Percentiles rank a stretch among this genome's conserved stretches.
Evolutionary conservation across 495 filamentous ascomycete species (phyloP).

Genomic region (Apodospora peruviana): DNA sequence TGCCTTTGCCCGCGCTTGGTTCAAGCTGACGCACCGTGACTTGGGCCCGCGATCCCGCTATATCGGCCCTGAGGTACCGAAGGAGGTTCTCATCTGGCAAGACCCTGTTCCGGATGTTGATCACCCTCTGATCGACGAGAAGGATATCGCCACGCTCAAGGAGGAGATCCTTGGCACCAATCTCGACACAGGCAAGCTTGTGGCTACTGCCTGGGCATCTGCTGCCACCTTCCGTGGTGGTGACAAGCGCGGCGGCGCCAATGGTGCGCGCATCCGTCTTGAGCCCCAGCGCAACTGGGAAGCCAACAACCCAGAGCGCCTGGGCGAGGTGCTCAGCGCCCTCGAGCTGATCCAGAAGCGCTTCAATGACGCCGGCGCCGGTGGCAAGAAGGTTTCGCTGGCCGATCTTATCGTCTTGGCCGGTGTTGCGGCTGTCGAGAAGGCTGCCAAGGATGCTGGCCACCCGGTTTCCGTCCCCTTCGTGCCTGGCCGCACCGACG

Average conservation of each 20-base stretch:
- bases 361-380: conserved; percentile 54
- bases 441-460: conserved; percentile 50
- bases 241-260: conserved; percentile 73
- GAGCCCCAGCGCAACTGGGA: conserved; percentile 61
- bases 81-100: conserved; percentile 59
- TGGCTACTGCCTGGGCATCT: conserved; percentile 61
- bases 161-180: conserved; percentile 55
- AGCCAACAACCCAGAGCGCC: conserved; percentile 59
- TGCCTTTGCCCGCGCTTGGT: conserved; percentile 65
- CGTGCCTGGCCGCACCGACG: conserved; percentile 40
- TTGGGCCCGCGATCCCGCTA: conserved; percentile 63
- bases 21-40: conserved; percentile 73
- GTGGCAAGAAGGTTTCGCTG: conserved; percentile 62
- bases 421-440: conserved; percentile 63
- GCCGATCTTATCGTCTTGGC: conserved; percentile 68
- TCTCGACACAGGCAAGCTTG: conserved; percentile 48
- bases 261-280: conserved; percentile 69
- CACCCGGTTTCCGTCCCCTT: conserved; percentile 34
- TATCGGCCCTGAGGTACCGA: conserved; percentile 63
- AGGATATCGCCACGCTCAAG: conserved; percentile 58
- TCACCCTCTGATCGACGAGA: conserved; percentile 50
- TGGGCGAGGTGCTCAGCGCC: conserved; percentile 49
- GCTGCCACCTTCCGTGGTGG: conserved; percentile 67
- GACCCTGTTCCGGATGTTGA: conserved; percentile 54
- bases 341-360: conserved; percentile 57